Evolutionary conservation across 768 basidiomycete genomes (phyloP).

Genomic region (Brasilioporus rufonigricans): DNA sequence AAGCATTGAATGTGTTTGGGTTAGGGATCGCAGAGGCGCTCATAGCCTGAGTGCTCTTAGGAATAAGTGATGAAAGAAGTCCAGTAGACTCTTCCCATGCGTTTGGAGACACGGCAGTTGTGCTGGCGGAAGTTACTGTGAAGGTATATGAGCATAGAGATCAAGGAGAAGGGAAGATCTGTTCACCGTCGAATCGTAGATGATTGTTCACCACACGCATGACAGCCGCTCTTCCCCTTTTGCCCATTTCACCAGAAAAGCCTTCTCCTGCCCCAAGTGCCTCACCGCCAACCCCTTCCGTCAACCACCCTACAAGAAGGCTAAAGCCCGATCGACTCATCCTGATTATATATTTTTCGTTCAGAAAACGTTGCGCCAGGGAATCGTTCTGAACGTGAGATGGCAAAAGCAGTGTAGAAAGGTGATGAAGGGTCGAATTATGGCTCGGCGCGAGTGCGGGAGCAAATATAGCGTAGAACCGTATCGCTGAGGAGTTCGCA

Average conservation of each 20-base stretch:
- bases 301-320: constrained; percentile 93
- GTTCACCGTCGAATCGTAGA: constrained; percentile 82
- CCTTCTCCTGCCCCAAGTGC: constrained; percentile 77
- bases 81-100: constrained; percentile 89
- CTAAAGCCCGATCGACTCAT: constrained; percentile 92
- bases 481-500: constrained; percentile 49
- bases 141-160: constrained; percentile 21
- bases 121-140: constrained; percentile 68
- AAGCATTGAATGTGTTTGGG: constrained; percentile 71
- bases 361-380: constrained; percentile 78
- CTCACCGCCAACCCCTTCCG: constrained; percentile 87
- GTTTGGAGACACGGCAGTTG: constrained; percentile 57
- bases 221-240: constrained; percentile 83
- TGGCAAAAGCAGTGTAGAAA: constrained; percentile 78
- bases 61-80: constrained; percentile 73
- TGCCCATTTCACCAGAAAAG: constrained; percentile 77
- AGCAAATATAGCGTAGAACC: constrained; percentile 74
- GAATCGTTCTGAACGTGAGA: constrained; percentile 83
- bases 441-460: constrained; percentile 65
- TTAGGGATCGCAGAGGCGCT: constrained; percentile 45
- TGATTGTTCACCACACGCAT: constrained; percentile 95
- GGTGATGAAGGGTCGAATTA: constrained; percentile 64
- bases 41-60: constrained; percentile 50
- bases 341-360: constrained; percentile 85
- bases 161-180: background rate